Percentiles rank a stretch among this genome's conserved stretches.
Evolutionary conservation across 2,329 filamentous ascomycete genomes (phyloP).

Genomic region (Xylaria sp.): DNA sequence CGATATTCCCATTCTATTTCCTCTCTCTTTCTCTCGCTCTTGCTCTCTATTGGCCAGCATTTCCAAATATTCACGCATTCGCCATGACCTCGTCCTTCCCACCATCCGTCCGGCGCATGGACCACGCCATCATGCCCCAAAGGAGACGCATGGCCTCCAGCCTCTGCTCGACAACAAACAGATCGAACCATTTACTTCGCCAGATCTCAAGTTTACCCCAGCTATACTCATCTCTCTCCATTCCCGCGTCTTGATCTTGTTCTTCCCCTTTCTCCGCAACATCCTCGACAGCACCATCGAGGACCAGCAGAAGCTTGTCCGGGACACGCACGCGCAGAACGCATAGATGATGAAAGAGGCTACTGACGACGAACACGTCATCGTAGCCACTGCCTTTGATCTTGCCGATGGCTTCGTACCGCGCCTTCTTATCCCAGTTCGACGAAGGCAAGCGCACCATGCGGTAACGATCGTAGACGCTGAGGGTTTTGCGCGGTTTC

Average conservation of each 20-base stretch:
- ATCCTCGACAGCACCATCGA: slow-evolving; percentile 58
- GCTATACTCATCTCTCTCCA: slow-evolving; percentile 49
- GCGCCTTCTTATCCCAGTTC: slow-evolving; percentile 70
- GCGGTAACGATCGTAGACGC: slow-evolving; percentile 72
- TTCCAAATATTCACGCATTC: slow-evolving; percentile 11
- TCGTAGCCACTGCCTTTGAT: slow-evolving; percentile 61
- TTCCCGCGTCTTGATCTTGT: slow-evolving; percentile 18
- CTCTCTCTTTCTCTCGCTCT: background rate
- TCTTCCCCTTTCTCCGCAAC: slow-evolving; percentile 6
- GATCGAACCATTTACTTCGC: slow-evolving; percentile 71
- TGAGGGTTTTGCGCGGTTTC: slow-evolving; percentile 65
- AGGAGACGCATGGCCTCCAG: slow-evolving; percentile 66
- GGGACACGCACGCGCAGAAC: slow-evolving; percentile 70
- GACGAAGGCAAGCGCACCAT: slow-evolving; percentile 68
- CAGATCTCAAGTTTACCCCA: slow-evolving; percentile 66
- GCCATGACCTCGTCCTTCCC: slow-evolving; percentile 28
- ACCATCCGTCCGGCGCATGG: slow-evolving; percentile 62
- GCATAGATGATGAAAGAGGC: slow-evolving; percentile 70
- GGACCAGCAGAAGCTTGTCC: slow-evolving; percentile 60
- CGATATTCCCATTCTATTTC: background rate
- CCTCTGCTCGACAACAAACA: slow-evolving; percentile 66
- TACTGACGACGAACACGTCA: slow-evolving; percentile 71
- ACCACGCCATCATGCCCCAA: slow-evolving; percentile 70
- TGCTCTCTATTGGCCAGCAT: background rate
- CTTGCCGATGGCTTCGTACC: slow-evolving; percentile 68